Percentiles rank a stretch among this genome's conserved stretches.
These are phyloP conservation scores for Begonia fuchsioides DNA, from an alignment of 306 rosid genomes.

Conservation along the genomic window DNA sequence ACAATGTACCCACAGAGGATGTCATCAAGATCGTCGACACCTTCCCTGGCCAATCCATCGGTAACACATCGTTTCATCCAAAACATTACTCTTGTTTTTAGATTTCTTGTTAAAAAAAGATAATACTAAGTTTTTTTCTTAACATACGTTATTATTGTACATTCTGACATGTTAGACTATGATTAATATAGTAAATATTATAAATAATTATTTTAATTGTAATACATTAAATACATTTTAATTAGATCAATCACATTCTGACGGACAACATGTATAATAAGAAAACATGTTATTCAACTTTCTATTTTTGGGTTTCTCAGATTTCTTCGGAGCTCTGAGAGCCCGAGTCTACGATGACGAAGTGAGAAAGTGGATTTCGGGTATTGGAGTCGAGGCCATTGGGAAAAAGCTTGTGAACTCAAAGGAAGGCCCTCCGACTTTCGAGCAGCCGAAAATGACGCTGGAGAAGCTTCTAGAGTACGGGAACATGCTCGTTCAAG, in stretches of 20 bases:
- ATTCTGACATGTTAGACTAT: too few relatives aligned
- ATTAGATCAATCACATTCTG: too few relatives aligned
- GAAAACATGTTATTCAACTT: too few relatives aligned
- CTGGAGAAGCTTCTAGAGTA: conserved; percentile 43
- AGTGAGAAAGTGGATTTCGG: conserved; percentile 51
- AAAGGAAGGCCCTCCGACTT: conserved; percentile 56
- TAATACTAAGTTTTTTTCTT: too few relatives aligned
- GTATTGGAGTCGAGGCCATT: conserved; percentile 27
- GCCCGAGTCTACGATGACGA: conserved; percentile 67
- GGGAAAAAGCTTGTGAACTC: conserved; percentile 73
- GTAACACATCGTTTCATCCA: conserved; percentile 8
- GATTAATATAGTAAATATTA: too few relatives aligned
- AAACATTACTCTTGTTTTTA: too few relatives aligned
- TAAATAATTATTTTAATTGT: too few relatives aligned
- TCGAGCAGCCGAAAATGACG: conserved; percentile 52
- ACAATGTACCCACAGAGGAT: conserved; percentile 19
- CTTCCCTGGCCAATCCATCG: conserved; percentile 74
- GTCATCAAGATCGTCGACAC: conserved; percentile 49
- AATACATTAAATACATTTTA: too few relatives aligned
- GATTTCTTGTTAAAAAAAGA: too few relatives aligned
- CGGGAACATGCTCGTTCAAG: conserved; percentile 63
- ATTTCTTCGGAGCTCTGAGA: conserved; percentile 69
- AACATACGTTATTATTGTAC: too few relatives aligned
- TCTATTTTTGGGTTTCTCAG: conserved; percentile 13
- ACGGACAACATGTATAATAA: too few relatives aligned